Conservation (phyloP, 768 basidiomycete genomes). For the Collybia mongolica region DNA sequence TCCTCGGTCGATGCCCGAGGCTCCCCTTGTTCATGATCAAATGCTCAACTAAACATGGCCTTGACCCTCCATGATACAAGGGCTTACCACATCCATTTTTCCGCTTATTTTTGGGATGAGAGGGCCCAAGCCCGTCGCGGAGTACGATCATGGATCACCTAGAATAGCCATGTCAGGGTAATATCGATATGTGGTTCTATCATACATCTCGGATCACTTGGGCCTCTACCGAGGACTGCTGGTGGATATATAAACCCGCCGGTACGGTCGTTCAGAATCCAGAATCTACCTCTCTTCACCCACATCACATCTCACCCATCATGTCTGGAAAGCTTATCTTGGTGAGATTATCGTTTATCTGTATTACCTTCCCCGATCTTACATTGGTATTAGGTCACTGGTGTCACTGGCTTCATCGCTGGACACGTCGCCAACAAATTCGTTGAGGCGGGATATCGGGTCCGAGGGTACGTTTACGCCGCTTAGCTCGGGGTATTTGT, state of each 20-base stretch:
- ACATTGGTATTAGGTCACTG: constrained; percentile 31
- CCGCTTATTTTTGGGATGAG: too few species aligned
- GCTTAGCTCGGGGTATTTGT: not conserved
- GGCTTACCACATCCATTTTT: too few species aligned
- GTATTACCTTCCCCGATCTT: not conserved
- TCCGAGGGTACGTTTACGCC: constrained; percentile 31
- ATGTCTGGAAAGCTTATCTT: constrained; percentile 20
- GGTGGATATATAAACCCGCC: not conserved
- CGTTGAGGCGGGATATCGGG: constrained; percentile 34
- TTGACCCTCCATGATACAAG: not conserved
- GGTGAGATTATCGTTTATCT: constrained; percentile 6
- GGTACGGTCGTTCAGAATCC: not conserved
- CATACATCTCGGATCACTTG: not conserved
- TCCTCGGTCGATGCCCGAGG: not conserved
- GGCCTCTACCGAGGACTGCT: not conserved
- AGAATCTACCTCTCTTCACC: constrained; percentile 4
- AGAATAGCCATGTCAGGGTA: too few species aligned
- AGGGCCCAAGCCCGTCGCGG: too few species aligned
- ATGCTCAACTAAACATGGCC: not conserved
- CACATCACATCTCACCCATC: not conserved
- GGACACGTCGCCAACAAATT: constrained; percentile 33
- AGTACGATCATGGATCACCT: too few species aligned
- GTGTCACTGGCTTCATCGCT: constrained; percentile 38
- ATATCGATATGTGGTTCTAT: not conserved
- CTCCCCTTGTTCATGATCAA: not conserved